Evolutionary conservation across 257 asterid species (phyloP).

Genomic region (Knoxia roxburghii): DNA sequence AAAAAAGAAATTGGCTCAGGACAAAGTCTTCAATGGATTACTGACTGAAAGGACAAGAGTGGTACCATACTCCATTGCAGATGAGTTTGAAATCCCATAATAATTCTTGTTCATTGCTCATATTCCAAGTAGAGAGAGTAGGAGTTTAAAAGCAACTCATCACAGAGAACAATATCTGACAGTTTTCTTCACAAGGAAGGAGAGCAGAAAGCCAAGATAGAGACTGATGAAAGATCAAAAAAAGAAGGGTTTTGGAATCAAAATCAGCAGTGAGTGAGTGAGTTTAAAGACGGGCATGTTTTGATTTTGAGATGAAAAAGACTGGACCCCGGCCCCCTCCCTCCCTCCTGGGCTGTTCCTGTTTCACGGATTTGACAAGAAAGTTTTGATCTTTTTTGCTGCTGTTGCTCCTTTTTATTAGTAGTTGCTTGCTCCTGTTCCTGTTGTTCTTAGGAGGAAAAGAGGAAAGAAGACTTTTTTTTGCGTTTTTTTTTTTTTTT

Average conservation of each 20-base stretch:
- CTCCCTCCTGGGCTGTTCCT: conserved; percentile 5
- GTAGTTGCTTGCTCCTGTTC: conserved; percentile 9
- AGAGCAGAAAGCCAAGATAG: conserved; percentile 33
- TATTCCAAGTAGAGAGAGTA: conserved; percentile 4
- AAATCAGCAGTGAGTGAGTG: too few relatives aligned
- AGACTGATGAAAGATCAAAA: conserved; percentile 25
- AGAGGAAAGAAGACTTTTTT: not conserved
- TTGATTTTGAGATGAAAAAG: conserved; percentile 17
- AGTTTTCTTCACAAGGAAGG: conserved; percentile 42
- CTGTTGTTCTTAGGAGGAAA: too few relatives aligned
- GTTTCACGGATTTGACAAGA: conserved; percentile 37
- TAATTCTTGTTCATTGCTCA: conserved; percentile 18
- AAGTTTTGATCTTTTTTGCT: conserved; percentile 38
- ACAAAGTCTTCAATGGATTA: too few relatives aligned
- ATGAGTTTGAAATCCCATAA: conserved; percentile 24
- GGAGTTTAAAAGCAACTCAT: conserved; percentile 24
- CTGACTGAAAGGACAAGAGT: conserved; percentile 48
- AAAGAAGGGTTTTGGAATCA: not conserved
- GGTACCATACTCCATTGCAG: conserved; percentile 21
- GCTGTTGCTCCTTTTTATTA: conserved; percentile 14
- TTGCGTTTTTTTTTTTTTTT: not conserved
- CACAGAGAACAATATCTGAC: conserved; percentile 41
- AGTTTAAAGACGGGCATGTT: conserved; percentile 12
- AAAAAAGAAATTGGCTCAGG: conserved; percentile 23
- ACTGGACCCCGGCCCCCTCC: conserved; percentile 38